phyloP scores from a whole-genome alignment of 2,329 filamentous ascomycete species.

The Acrocalymma vagum region DNA sequence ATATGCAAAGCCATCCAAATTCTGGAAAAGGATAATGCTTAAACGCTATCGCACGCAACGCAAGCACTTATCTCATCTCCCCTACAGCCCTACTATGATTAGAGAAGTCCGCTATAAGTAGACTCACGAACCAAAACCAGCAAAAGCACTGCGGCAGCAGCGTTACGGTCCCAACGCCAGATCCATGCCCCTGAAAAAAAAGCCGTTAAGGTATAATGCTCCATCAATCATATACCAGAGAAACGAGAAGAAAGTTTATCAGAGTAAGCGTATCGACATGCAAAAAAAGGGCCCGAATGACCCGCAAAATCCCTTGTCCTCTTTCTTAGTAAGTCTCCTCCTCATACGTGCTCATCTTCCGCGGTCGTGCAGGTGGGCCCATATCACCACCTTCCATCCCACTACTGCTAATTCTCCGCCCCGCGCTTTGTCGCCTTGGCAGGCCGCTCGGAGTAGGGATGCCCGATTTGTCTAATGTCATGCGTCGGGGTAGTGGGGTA shows the following conservation, averaged over 20 bases:
- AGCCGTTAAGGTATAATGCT: slow-evolving; percentile 27
- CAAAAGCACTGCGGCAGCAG: no score
- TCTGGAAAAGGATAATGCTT: slow-evolving; percentile 3
- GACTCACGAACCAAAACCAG: no score
- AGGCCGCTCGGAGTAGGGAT: slow-evolving; percentile 59
- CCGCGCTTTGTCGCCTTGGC: slow-evolving; percentile 62
- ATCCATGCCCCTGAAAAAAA: slow-evolving; percentile 13
- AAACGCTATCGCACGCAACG: slow-evolving; percentile 7
- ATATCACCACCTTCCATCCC: slow-evolving; percentile 54
- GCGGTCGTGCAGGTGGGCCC: slow-evolving; percentile 55
- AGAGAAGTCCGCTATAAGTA: no score
- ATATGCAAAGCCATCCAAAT: slow-evolving; percentile 16
- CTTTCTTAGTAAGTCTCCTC: slow-evolving; percentile 64
- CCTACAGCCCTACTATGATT: no score
- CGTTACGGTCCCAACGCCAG: slow-evolving; percentile 11
- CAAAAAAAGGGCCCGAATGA: slow-evolving; percentile 20
- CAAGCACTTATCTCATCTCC: slow-evolving; percentile 21
- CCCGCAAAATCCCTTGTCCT: slow-evolving; percentile 6
- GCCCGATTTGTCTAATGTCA: slow-evolving; percentile 55
- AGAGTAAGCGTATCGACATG: slow-evolving; percentile 24
- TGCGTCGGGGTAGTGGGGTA: slow-evolving; percentile 56
- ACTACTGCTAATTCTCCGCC: slow-evolving; percentile 47
- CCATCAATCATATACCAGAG: slow-evolving; percentile 29
- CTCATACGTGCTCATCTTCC: slow-evolving; percentile 59
- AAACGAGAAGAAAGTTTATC: slow-evolving; percentile 19